Evolutionary conservation across 257 asterid species (phyloP).

Genomic region (Verbena officinalis): DNA sequence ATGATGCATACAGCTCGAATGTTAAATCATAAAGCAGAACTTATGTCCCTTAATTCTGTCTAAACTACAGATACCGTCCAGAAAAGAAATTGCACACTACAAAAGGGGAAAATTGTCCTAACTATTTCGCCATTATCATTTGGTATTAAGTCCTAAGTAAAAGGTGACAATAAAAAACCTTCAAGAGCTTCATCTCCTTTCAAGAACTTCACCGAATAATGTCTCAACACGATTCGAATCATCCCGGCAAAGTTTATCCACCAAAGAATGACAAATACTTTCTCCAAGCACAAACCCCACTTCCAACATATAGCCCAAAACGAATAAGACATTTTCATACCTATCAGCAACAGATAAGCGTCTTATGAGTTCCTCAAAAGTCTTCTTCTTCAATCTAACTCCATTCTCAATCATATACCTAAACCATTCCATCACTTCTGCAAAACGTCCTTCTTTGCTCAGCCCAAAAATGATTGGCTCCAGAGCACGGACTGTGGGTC

Average conservation of each 20-base stretch:
- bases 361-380: slow-evolving; percentile 51
- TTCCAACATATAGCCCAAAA: slow-evolving; percentile 53
- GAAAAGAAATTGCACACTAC: not conserved
- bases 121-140: slow-evolving; percentile 27
- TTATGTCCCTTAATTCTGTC: slow-evolving; percentile 11
- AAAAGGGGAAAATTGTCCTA: slow-evolving; percentile 9
- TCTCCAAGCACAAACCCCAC: slow-evolving; percentile 45
- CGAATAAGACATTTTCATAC: slow-evolving; percentile 45
- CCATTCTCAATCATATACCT: slow-evolving; percentile 41
- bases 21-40: too few relatives aligned
- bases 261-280: slow-evolving; percentile 40
- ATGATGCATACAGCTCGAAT: too few relatives aligned
- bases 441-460: slow-evolving; percentile 46
- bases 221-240: slow-evolving; percentile 28
- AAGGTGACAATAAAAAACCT: not conserved
- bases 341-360: slow-evolving; percentile 44
- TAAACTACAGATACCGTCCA: not conserved
- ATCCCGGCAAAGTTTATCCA: slow-evolving; percentile 51
- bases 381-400: slow-evolving; percentile 49
- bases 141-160: not conserved
- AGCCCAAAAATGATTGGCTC: slow-evolving; percentile 53
- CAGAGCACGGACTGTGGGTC: slow-evolving; percentile 35
- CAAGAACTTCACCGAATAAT: slow-evolving; percentile 32
- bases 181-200: slow-evolving; percentile 19
- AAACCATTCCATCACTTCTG: slow-evolving; percentile 53